phyloP scores from a whole-genome alignment of 202 grass and related monocot species.

The Zizania palustris region DNA sequence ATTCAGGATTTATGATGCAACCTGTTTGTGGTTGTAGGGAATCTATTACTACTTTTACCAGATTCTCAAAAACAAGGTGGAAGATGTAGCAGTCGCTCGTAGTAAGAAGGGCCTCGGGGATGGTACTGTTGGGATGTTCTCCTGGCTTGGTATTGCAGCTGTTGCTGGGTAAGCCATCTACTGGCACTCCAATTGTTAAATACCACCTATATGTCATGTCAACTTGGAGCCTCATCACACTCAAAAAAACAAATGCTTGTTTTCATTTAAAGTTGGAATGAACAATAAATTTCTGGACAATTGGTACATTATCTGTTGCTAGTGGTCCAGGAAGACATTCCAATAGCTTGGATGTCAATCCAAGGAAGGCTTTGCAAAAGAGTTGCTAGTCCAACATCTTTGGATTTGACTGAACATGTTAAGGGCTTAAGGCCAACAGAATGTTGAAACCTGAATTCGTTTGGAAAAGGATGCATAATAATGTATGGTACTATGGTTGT shows the following conservation, averaged over 20 bases:
- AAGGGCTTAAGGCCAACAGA: background rate
- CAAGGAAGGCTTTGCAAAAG: background rate
- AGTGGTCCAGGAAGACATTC: constrained; percentile 10
- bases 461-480: background rate
- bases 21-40: constrained; percentile 51
- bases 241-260: background rate
- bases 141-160: constrained; percentile 94
- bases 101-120: constrained; percentile 78
- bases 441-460: background rate
- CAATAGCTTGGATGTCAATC: background rate
- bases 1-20: background rate
- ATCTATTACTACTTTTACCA: constrained; percentile 99
- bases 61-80: constrained; percentile 88
- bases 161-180: constrained; percentile 72
- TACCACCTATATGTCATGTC: constrained; percentile 11
- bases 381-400: background rate
- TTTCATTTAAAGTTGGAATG: background rate
- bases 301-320: background rate
- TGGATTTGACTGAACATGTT: background rate
- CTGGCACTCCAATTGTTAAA: constrained; percentile 2
- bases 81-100: constrained; percentile 59
- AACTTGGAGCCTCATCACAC: background rate
- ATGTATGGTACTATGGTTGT: background rate
- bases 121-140: constrained; percentile 92
- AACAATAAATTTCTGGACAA: background rate